Evolutionary conservation across 768 basidiomycete species (phyloP), one percentile per base, ranked within the genome.

Genomic region (Strobilomyces dryophilus): DNA sequence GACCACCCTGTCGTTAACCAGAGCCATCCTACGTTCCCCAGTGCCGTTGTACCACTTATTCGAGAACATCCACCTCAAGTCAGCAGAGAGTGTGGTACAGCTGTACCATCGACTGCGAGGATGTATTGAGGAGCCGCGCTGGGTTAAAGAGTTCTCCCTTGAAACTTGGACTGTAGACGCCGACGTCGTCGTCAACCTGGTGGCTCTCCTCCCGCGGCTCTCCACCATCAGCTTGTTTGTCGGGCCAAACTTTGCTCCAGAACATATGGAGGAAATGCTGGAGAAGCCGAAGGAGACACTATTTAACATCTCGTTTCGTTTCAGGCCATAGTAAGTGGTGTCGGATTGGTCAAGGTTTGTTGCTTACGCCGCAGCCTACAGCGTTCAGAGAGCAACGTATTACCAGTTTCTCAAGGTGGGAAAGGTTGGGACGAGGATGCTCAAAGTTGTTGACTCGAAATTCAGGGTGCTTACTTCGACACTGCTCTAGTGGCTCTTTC

Each of bases 401-500:
- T 83, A 84, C 58, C 88, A 88, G 55, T 94, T 95, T 66, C 79
- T 92, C 36, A 85, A 83, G 73, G 87, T 82, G 40, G 11, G 47
- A 27, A 11, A 21, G 24, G 7, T 18, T 14, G 51, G 47, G 62
- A 36, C 26, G 15, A 41, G 32, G 34, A 5, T 32, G 20, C 17
- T 36, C 15, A 17, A 24, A 24, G 24, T 53, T 34, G 45, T 44
- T 61, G 8, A 55, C 21, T 29, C 11, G 17, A 27, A 35, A 40
- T 17, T 5, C 45, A 84, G 84, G 92, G 92, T 21, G 80, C 83
- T 37, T 95, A 94, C 67, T 95, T 92, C 59, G 92, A 95, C 65
- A 84, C 82, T 3, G 75, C 81, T 0, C 73, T 94, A 4, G 65
- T 74, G 18, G 77, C 79, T 5, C 71, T 95, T 45, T 77, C 86